Percentiles rank a stretch among this genome's conserved stretches.
Evolutionary conservation across 2,329 filamentous ascomycete species (phyloP).

Genomic region (Colletotrichum sp.): DNA sequence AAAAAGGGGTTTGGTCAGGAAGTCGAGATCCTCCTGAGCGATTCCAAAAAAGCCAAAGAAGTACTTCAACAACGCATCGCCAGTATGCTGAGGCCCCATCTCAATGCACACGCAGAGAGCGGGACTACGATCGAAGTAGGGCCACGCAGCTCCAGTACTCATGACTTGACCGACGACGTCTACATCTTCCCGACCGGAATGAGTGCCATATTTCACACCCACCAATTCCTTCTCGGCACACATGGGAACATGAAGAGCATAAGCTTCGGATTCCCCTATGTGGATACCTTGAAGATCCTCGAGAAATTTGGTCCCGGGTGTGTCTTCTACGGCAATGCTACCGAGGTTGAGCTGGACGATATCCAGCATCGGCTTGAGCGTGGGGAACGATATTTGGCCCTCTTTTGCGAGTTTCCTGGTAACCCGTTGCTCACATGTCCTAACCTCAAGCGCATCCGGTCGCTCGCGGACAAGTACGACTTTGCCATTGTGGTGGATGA

Average conservation of each 20-base stretch:
- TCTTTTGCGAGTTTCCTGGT: constrained; percentile 95
- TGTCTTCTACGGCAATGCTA: constrained; percentile 84
- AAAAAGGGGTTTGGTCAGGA: background rate
- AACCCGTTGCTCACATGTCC: constrained; percentile 89
- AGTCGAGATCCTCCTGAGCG: background rate
- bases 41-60: constrained; percentile 45
- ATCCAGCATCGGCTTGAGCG: constrained; percentile 72
- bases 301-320: constrained; percentile 93
- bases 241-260: constrained; percentile 76
- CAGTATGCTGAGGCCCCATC: constrained; percentile 57
- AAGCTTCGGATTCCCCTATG: constrained; percentile 93
- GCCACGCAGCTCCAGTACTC: background rate
- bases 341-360: constrained; percentile 79
- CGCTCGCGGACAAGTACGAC: constrained; percentile 80
- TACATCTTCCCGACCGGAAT: constrained; percentile 90
- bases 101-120: background rate
- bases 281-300: constrained; percentile 93
- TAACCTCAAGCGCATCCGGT: constrained; percentile 78
- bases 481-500: constrained; percentile 95
- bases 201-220: constrained; percentile 91
- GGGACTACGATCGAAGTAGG: background rate
- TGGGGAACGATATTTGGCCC: constrained; percentile 79
- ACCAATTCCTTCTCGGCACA: constrained; percentile 72
- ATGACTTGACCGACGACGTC: constrained; percentile 67
- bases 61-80: constrained; percentile 83